Evolutionary conservation across 192 early-diverging fungal species (phyloP).

Genomic region (Backusella sp.): DNA sequence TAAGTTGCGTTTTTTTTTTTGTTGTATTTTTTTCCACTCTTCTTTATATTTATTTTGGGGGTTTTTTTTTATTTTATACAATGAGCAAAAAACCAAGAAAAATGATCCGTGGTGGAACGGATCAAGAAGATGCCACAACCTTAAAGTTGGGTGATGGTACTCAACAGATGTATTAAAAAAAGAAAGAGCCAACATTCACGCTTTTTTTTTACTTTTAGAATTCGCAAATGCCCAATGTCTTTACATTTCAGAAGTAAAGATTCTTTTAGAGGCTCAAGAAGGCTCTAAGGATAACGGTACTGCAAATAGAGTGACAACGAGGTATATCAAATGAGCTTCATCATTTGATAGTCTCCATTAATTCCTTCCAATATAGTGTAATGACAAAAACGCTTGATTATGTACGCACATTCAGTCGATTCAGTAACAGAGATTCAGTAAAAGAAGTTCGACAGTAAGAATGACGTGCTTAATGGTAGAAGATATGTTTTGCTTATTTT

Average conservation of each 20-base stretch:
- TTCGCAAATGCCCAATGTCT: conserved; percentile 73
- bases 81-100: conserved; percentile 22
- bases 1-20: neutral
- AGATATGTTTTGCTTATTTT: neutral
- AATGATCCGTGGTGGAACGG: conserved; percentile 49
- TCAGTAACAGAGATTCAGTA: conserved; percentile 84
- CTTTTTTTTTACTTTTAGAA: conserved; percentile 37
- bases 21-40: neutral
- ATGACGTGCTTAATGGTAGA: neutral
- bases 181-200: conserved; percentile 11
- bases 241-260: conserved; percentile 69
- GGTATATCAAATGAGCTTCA: conserved; percentile 12
- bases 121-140: conserved; percentile 63
- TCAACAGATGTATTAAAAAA: neutral
- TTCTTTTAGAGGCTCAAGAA: conserved; percentile 67
- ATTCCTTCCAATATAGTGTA: conserved; percentile 44
- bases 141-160: conserved; percentile 62
- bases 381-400: conserved; percentile 86
- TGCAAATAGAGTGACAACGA: conserved; percentile 49
- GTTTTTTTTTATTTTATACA: neutral
- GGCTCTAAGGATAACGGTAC: conserved; percentile 50
- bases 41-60: conserved; percentile 4
- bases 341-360: neutral
- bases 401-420: conserved; percentile 79
- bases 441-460: conserved; percentile 75